Evolutionary conservation across 148 eudicot species (phyloP), one percentile per base, ranked within the genome.

Genomic region (Euryodendron excelsum): DNA sequence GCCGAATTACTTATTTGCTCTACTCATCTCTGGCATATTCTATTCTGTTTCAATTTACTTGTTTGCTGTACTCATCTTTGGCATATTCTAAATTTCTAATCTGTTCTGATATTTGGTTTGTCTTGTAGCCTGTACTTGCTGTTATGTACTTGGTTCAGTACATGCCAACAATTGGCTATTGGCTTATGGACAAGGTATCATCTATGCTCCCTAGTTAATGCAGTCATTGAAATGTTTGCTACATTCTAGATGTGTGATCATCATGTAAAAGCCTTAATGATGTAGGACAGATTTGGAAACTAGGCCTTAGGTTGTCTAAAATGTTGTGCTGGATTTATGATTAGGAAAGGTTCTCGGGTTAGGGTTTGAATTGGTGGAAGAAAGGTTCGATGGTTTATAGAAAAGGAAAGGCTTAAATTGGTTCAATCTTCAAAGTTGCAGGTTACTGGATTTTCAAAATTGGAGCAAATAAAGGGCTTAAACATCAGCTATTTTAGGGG

Each of bases 101-200:
- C 67, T 50, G 28, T 60, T 27, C n/a, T 74, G 70, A 59, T 12
- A 79, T 70, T 52, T 52, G 58, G 59, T 67, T 53, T 78, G 45
- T 81, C 77, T 64, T 87, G 78, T 90, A 96, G 99, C 99, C 99
- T 78, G 98, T 93, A 69, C 92, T 93, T 59, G 94, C 88, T 55
- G 98, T 96, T 78, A 90, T 96, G 94, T 96, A 96, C 80, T 75
- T 96, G 90, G 91, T 89, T 73, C 99, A 93, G 80, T 93, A 96
- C 87, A 88, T 89, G 90, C 99, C 99, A 70, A 83, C 87, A 69
- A 59, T 96, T 56, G 96, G 98, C 76, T 90, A 69, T 79, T 96
- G 97, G 94, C 90, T 96, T 62, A 91, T 96, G 93, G 99, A 93
- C 77, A 93, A 96, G 98, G 99, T 96, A 87, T 28, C 33, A 13